Evolutionary conservation across 768 basidiomycete genomes (phyloP).

Genomic region (Naganishia vaughanmartiniae): DNA sequence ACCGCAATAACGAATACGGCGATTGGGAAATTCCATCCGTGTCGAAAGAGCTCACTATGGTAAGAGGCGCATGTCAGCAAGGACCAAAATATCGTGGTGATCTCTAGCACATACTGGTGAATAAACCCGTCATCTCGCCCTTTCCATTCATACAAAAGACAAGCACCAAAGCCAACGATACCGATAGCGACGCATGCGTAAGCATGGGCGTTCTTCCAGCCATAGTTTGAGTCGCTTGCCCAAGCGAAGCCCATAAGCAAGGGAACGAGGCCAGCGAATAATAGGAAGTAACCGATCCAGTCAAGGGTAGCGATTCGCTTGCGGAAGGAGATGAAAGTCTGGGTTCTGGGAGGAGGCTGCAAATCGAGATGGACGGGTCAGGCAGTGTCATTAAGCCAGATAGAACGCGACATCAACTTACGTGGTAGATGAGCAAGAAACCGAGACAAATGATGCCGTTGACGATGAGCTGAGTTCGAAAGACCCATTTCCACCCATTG

Average conservation of each 20-base stretch:
- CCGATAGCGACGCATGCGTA: background rate
- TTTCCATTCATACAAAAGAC: background rate
- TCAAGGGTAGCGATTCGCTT: background rate
- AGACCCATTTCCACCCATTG: background rate
- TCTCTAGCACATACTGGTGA: background rate
- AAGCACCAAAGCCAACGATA: background rate
- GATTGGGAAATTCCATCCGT: background rate
- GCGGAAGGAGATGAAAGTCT: conserved; percentile 4
- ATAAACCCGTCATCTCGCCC: background rate
- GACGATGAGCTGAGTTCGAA: background rate
- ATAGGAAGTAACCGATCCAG: conserved; percentile 3
- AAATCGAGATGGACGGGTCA: background rate
- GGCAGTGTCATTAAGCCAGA: background rate
- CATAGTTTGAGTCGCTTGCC: background rate
- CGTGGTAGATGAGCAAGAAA: conserved; percentile 3
- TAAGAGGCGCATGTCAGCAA: background rate
- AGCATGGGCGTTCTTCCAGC: background rate
- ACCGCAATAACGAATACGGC: background rate
- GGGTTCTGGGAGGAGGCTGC: background rate
- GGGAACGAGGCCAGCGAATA: background rate
- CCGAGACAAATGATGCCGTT: background rate
- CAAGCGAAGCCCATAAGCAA: background rate
- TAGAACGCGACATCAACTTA: background rate
- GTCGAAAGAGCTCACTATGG: background rate
- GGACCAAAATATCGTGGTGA: background rate